Conservation (phyloP, 2,329 filamentous ascomycete genomes). For the Xylaria sp. region DNA sequence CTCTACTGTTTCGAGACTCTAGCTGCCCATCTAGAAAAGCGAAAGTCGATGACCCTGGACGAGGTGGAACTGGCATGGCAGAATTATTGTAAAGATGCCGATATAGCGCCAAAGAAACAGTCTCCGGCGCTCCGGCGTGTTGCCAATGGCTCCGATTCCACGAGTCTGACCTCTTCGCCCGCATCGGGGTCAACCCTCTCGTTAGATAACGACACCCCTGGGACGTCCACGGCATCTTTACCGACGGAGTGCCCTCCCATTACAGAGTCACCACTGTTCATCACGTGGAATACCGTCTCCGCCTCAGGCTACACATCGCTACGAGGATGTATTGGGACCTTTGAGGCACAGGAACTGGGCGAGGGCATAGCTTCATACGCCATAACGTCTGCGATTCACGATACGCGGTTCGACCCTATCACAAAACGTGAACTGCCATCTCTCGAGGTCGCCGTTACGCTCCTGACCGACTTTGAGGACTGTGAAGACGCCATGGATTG, state of each 20-base stretch:
- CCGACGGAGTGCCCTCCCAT: constrained; percentile 40
- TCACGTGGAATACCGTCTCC: constrained; percentile 87
- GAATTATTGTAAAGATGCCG: constrained; percentile 44
- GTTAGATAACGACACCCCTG: constrained; percentile 48
- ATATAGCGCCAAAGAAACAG: constrained; percentile 38
- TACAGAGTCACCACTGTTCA: constrained; percentile 77
- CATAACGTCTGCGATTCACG: constrained; percentile 74
- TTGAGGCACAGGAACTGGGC: constrained; percentile 76
- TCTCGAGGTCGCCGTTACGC: constrained; percentile 73
- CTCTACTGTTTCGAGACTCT: constrained; percentile 92
- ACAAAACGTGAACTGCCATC: constrained; percentile 57
- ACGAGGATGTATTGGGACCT: constrained; percentile 96
- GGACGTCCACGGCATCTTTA: constrained; percentile 51
- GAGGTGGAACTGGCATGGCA: constrained; percentile 72
- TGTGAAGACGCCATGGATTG: constrained; percentile 79
- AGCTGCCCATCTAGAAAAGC: constrained; percentile 73
- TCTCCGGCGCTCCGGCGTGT: constrained; percentile 38
- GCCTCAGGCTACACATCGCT: constrained; percentile 67
- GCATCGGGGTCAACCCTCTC: constrained; percentile 44
- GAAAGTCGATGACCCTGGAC: constrained; percentile 68
- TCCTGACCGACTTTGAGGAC: constrained; percentile 85
- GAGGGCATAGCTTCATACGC: constrained; percentile 80
- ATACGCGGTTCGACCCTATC: constrained; percentile 67
- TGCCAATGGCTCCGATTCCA: constrained; percentile 35
- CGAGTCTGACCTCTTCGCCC: constrained; percentile 38